phyloP scores from a whole-genome alignment of 208 protist genomes.

The Leishmania amazonensis region DNA sequence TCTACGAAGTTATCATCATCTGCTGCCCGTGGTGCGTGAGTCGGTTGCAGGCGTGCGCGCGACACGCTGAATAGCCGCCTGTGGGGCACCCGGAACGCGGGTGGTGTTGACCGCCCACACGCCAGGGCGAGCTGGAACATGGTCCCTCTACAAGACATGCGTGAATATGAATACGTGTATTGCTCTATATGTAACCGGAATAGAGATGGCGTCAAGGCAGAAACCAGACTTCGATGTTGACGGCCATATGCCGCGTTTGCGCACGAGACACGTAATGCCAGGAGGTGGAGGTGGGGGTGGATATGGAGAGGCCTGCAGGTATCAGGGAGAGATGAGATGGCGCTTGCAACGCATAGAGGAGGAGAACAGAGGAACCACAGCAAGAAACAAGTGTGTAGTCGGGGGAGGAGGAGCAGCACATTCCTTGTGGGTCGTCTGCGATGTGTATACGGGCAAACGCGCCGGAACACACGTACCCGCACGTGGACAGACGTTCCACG shows the following conservation, averaged over 20 bases:
- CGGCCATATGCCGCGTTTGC: not conserved
- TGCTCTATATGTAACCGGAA: not conserved
- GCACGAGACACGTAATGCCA: not conserved
- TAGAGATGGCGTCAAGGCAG: not conserved
- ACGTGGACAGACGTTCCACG: not conserved
- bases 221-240: not conserved
- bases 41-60: not conserved
- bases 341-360: not conserved
- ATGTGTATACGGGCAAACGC: not conserved
- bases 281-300: not conserved
- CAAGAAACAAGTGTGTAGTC: not conserved
- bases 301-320: not conserved
- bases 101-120: not conserved
- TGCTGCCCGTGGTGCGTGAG: not conserved
- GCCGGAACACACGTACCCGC: not conserved
- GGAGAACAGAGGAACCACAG: not conserved
- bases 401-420: not conserved
- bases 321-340: not conserved
- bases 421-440: not conserved
- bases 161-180: constrained; percentile 4
- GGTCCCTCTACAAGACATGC: constrained; percentile 1
- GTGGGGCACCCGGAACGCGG: not conserved
- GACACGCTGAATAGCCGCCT: not conserved
- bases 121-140: not conserved
- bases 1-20: constrained; percentile 57